Evolutionary conservation across 2,329 filamentous ascomycete species (phyloP).

Genomic region (Colletotrichum chlorophyti): DNA sequence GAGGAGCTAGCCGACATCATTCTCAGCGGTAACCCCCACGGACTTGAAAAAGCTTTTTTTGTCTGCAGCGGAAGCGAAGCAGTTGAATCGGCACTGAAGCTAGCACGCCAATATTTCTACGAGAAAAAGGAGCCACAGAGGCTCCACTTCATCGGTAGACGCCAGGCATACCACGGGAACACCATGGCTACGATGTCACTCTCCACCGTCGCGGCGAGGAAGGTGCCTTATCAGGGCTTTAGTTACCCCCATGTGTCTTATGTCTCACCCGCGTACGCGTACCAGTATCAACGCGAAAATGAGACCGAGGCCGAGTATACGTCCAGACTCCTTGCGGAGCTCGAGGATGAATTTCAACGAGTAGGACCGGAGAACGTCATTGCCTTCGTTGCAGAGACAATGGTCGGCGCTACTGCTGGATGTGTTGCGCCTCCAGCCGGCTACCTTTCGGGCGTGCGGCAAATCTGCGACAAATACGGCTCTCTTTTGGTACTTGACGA

Average conservation of each 20-base stretch:
- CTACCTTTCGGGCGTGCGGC: slow-evolving; percentile 60
- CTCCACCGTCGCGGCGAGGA: slow-evolving; percentile 37
- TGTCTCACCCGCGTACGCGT: slow-evolving; percentile 53
- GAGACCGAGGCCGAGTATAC: slow-evolving; percentile 50
- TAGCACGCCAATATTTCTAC: slow-evolving; percentile 54
- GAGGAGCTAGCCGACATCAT: slow-evolving; percentile 37
- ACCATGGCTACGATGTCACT: slow-evolving; percentile 53
- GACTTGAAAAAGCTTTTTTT: slow-evolving; percentile 29
- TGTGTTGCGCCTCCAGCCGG: slow-evolving; percentile 57
- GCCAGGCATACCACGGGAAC: slow-evolving; percentile 57
- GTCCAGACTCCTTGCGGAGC: slow-evolving; percentile 45
- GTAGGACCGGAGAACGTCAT: slow-evolving; percentile 53
- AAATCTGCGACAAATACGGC: slow-evolving; percentile 61
- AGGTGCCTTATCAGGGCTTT: slow-evolving; percentile 36
- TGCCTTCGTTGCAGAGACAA: slow-evolving; percentile 58
- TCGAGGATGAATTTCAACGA: slow-evolving; percentile 54
- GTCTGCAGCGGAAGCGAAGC: slow-evolving; percentile 40
- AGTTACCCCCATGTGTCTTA: slow-evolving; percentile 34
- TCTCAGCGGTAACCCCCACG: slow-evolving; percentile 21
- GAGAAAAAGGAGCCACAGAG: slow-evolving; percentile 46
- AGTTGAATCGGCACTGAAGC: slow-evolving; percentile 54
- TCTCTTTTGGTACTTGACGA: slow-evolving; percentile 64
- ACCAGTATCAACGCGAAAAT: slow-evolving; percentile 38
- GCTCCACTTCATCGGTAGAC: slow-evolving; percentile 49
- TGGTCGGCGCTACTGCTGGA: slow-evolving; percentile 57